Base-by-base conservation (phyloP, 1,139 yeast species). In the Saccharomycopsis phalli region DNA sequence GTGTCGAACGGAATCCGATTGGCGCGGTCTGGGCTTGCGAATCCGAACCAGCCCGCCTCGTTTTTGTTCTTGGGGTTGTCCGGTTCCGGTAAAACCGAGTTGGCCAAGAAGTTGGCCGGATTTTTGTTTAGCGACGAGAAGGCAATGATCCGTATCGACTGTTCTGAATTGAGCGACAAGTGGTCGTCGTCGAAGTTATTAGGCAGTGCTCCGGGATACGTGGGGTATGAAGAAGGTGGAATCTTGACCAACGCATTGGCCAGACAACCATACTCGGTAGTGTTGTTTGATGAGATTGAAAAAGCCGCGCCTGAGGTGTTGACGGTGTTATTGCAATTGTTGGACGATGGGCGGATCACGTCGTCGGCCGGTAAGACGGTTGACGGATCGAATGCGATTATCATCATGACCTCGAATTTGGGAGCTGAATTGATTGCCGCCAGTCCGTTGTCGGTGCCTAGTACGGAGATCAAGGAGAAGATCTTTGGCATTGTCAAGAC, bases 291-390 rank as follows among this genome's bases (percentile, higher is more conserved):
- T 64, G 98, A 91, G 63, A 94, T 91, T 44, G 98, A 91, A 58
- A 91, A 91, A 63, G 99, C 98, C n/a, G 95, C 95, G 2, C 98
- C 98, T 1, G 97, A 91, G 60, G 98, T 93, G 2, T 70, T 91
- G 59, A 93, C 95, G 4, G 79, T 91, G 17, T 69, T 91, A 54
- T 69, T 91, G 53, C 98, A 91, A 60, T 76, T 91, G 61, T 69
- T 91, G 48, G 99, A 93, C 57, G 99, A 93, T 61, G 99, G 98
- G 56, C 78, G 95, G 63, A 78, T 93, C 44, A 84, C 96, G 20
- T 81, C 95, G 19, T 86, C 95, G 40, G 87, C 83, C 57, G 98
- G 98, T 56, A 87, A 88, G 55, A 76, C 86, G 27, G 81, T 93
- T 52, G 88, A 88, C 62, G 87, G 95, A 52, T 80, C 96, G 42